Conservation (phyloP, 2,329 filamentous ascomycete species). For the Beauveria brongniartii region DNA sequence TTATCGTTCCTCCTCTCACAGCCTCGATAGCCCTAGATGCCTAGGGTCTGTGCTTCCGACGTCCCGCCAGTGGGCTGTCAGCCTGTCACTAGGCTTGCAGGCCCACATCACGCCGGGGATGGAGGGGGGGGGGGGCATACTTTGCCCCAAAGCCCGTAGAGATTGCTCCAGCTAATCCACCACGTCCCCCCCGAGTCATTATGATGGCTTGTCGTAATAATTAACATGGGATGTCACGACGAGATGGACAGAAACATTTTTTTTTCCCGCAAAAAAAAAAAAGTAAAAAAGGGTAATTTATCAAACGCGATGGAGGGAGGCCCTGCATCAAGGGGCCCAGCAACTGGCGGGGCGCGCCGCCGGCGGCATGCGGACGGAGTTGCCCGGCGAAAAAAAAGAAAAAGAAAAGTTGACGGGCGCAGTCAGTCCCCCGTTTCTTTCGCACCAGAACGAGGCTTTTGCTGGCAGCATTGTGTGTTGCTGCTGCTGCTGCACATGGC, state of each 20-base stretch:
- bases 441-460: neutral
- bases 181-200: neutral
- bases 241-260: neutral
- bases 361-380: neutral
- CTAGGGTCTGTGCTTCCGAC: slow-evolving; percentile 3
- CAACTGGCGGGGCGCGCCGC: neutral
- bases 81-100: neutral
- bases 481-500: neutral
- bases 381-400: neutral
- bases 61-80: slow-evolving; percentile 9
- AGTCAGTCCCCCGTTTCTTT: neutral
- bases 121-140: neutral
- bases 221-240: neutral
- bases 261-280: too few relatives aligned
- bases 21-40: neutral
- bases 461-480: neutral
- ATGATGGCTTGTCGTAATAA: too few relatives aligned
- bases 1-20: too few relatives aligned
- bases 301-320: neutral
- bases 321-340: neutral
- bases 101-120: neutral
- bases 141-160: neutral
- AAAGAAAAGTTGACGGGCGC: neutral
- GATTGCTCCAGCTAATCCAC: neutral
- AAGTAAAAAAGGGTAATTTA: neutral